phyloP scores from a whole-genome alignment of 2,329 filamentous ascomycete species.

The Aspergillus flavus region DNA sequence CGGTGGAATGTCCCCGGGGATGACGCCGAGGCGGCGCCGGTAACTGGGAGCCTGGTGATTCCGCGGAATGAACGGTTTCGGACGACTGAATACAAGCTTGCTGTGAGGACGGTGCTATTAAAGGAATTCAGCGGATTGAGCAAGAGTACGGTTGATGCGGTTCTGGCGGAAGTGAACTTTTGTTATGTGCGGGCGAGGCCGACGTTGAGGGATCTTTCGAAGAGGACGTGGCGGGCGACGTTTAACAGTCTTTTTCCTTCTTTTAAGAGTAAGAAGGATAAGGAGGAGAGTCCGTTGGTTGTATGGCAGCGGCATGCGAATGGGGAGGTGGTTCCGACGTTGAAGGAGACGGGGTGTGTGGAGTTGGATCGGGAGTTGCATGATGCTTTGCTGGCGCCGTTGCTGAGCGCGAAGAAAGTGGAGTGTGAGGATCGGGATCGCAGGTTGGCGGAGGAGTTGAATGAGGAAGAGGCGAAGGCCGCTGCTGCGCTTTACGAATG shows the following conservation, averaged over 20 bases:
- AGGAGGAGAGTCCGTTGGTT: constrained; percentile 44
- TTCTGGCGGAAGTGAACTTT: constrained; percentile 52
- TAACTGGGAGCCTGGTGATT: constrained; percentile 22
- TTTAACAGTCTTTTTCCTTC: constrained; percentile 47
- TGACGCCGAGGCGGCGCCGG: background rate
- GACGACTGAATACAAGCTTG: constrained; percentile 45
- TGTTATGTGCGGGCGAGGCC: constrained; percentile 48
- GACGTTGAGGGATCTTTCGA: constrained; percentile 45
- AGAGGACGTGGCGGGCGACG: constrained; percentile 49
- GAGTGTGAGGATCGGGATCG: constrained; percentile 43
- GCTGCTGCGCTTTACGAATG: constrained; percentile 50
- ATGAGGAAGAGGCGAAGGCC: constrained; percentile 45
- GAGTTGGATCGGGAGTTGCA: constrained; percentile 50
- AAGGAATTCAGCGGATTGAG: constrained; percentile 49
- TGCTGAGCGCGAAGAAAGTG: constrained; percentile 37
- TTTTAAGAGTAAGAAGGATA: constrained; percentile 43
- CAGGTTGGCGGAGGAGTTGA: constrained; percentile 44
- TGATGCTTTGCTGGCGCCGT: constrained; percentile 39
- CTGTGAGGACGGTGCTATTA: constrained; percentile 40
- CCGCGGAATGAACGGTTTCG: constrained; percentile 48
- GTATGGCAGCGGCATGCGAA: constrained; percentile 40
- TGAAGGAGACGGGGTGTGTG: constrained; percentile 46
- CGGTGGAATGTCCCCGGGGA: constrained; percentile 44
- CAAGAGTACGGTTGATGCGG: constrained; percentile 48
- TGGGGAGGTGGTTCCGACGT: constrained; percentile 33